Evolutionary conservation across 2,329 filamentous ascomycete species (phyloP).

Genomic region (Fusarium metavorans): DNA sequence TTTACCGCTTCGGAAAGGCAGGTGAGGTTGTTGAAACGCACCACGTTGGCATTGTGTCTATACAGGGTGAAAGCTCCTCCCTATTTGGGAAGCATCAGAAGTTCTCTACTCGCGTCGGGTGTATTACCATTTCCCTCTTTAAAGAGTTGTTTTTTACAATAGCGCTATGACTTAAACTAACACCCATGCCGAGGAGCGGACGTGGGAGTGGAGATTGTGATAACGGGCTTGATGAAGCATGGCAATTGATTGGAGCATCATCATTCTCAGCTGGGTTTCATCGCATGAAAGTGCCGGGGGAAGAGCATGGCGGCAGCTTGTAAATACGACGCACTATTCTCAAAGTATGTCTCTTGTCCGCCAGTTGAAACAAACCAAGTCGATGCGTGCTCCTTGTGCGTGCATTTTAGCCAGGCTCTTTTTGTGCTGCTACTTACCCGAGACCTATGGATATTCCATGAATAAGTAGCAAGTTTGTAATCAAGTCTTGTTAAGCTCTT

Average conservation of each 20-base stretch:
- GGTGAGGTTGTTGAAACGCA: not conserved
- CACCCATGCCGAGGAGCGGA: not conserved
- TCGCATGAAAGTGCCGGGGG: not conserved
- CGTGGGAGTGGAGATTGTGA: not conserved
- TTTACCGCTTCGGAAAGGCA: not conserved
- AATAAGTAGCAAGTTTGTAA: not conserved
- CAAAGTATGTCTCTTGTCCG: not conserved
- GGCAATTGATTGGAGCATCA: not conserved
- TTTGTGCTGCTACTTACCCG: not conserved
- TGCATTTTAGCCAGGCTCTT: not conserved
- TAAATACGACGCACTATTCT: not conserved
- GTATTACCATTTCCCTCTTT: constrained; percentile 25
- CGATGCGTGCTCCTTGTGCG: not conserved
- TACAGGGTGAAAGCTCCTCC: not conserved
- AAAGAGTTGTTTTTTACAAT: constrained; percentile 19
- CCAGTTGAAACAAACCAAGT: not conserved
- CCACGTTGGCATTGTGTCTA: not conserved
- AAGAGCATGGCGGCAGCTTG: not conserved
- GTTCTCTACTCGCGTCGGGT: not conserved
- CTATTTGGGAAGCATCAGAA: constrained; percentile 17
- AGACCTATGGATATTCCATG: not conserved
- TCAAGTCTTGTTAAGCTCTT: not conserved
- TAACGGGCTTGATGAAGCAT: not conserved
- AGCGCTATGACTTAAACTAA: constrained; percentile 10
- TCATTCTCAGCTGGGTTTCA: not conserved